Conservation (phyloP, 352 stramenopile species). For the Globisporangium acanthophoron region DNA sequence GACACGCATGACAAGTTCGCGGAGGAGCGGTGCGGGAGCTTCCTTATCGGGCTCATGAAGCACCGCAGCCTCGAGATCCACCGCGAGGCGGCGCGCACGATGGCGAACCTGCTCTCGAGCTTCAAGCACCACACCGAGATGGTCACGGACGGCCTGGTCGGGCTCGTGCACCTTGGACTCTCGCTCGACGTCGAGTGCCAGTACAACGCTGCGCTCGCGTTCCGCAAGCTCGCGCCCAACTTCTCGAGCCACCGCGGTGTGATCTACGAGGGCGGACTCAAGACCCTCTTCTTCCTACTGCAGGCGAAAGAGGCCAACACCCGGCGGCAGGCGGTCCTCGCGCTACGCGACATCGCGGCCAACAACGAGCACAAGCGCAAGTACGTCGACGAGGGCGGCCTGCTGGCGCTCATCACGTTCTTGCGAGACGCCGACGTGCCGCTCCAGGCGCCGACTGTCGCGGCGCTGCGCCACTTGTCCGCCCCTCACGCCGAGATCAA, state of each 20-base stretch:
- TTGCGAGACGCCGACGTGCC: conserved; percentile 83
- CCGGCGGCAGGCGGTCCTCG: conserved; percentile 85
- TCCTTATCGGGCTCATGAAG: conserved; percentile 78
- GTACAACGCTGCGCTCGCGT: conserved; percentile 92
- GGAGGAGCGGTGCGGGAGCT: conserved; percentile 56
- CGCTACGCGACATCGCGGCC: conserved; percentile 86
- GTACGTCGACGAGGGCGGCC: conserved; percentile 85
- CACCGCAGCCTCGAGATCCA: conserved; percentile 89
- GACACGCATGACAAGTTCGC: conserved; percentile 91
- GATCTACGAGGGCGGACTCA: conserved; percentile 86
- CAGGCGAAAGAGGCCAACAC: conserved; percentile 90
- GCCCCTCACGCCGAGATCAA: conserved; percentile 82
- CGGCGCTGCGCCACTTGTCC: conserved; percentile 89
- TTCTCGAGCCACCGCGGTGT: conserved; percentile 83
- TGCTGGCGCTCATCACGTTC: conserved; percentile 87
- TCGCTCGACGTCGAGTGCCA: conserved; percentile 91
- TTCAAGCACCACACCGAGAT: conserved; percentile 90
- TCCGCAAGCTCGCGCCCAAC: conserved; percentile 94
- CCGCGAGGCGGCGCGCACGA: conserved; percentile 89
- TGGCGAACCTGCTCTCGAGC: conserved; percentile 93
- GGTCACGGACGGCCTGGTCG: conserved; percentile 86
- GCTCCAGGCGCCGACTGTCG: conserved; percentile 87
- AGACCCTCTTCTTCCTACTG: conserved; percentile 90
- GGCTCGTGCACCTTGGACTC: conserved; percentile 88
- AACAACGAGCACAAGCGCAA: conserved; percentile 86